Base-by-base conservation (phyloP, 768 basidiomycete species). In the Xanthoconium stramineum region DNA sequence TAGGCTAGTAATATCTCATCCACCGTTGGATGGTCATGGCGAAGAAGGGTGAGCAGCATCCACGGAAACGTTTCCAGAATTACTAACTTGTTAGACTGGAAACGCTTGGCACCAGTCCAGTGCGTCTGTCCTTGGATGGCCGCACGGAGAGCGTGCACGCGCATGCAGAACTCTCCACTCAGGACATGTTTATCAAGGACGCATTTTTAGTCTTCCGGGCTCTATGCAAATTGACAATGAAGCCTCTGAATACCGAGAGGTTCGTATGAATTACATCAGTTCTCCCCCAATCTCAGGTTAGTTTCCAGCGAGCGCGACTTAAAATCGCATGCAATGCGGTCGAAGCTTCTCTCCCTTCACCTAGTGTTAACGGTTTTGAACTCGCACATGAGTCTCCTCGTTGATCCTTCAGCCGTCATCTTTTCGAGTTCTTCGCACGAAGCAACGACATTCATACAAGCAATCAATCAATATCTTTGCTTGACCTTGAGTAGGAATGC, bases 151-250 rank as follows among this genome's bases (percentile, higher is more conserved):
- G 53, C 52, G 29, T 53, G 65, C 49, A 70, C 43, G 30, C 61
- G 57, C 67, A 59, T 51, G 74, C 75, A 59, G 81, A 80, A 50
- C 76, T 94, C 53, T 84, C 85, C 19, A 78, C 81, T n/a, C 85
- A 90, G 50, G 96, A 99, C 62, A 74, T 98, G 53, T 96, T 94
- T 70, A 81, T 97, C 68, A 98, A 98, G 69, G 97, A 99, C 67
- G 94, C 97, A 0, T 99, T 98, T 77, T 81, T 99, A 58, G 96
- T 99, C 37, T 96, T 98, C 74, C 82, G 97, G 45, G 95, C 97
- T 0, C 78, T 99, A 12, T 98, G 97, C 77, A 98, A 98, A 69
- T 76, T 98, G 61, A 95, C 94, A 10, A 98, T 98, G 95, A 98
- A 98, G 71, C 91, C 95, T 12, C 76, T 99, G 46, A 91, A 92